These are phyloP conservation scores for Iris macrosiphon DNA, from an alignment of 106 monocot genomes.

Conservation along the genomic window DNA sequence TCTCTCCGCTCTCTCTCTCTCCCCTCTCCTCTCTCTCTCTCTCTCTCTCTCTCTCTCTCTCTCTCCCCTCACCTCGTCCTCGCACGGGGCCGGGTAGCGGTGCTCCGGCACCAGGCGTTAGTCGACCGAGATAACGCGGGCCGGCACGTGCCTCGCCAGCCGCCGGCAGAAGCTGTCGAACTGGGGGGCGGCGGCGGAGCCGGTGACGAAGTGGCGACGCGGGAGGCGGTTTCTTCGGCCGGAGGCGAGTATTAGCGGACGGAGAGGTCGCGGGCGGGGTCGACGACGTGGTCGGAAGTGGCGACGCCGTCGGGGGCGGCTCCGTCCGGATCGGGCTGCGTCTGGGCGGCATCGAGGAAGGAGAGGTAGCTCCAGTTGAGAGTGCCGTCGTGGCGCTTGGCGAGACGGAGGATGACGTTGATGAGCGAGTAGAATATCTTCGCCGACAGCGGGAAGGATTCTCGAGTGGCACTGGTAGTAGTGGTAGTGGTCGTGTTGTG, in stretches of 20 bases:
- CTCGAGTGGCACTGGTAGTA: no score
- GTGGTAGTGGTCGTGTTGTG: no score
- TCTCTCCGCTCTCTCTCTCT: no score
- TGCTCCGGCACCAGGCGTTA: constrained; percentile 39
- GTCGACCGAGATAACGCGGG: constrained; percentile 24
- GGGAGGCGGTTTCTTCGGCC: neutral
- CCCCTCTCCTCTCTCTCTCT: no score
- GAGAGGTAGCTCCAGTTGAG: constrained; percentile 3
- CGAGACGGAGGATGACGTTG: neutral
- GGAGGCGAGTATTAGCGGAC: constrained; percentile 9
- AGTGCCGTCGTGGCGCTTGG: neutral
- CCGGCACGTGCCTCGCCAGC: neutral
- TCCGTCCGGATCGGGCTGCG: neutral
- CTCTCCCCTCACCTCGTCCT: no score
- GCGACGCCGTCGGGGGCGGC: neutral
- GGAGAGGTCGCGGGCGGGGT: constrained; percentile 8
- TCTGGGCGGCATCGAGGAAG: neutral
- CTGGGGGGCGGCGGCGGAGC: neutral
- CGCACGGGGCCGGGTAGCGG: constrained; percentile 27
- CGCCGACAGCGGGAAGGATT: neutral
- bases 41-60: no score
- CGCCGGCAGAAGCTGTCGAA: constrained; percentile 13
- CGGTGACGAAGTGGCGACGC: neutral
- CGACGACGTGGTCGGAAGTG: constrained; percentile 2
- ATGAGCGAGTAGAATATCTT: neutral